Base-by-base conservation (phyloP, 2,329 filamentous ascomycete species). In the Pseudogymnoascus sp. region DNA sequence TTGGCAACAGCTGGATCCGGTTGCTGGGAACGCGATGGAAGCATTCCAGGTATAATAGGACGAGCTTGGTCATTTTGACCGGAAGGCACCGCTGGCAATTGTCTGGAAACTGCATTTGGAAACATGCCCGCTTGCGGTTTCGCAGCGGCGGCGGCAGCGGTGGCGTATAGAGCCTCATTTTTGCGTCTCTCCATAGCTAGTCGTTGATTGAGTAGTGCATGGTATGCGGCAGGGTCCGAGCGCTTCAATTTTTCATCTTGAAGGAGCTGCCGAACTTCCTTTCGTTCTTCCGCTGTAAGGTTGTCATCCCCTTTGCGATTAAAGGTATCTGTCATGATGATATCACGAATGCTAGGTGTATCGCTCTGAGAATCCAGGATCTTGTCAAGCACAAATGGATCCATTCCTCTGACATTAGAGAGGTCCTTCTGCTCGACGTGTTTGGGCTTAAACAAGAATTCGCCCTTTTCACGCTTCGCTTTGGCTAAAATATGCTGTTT, bases 401-500 rank as follows among this genome's bases (percentile, higher is more conserved):
- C 84, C 66, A 85, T 86, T 4, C 86, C 86, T 1, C 75, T 64
- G 63, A 83, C 83, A 8, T 76, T 73, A 0, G 72, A 69, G 0
- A 89, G 70, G 58, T 85, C 78, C 44, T 82, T 69, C 57, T 82
- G 78, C 5, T 72, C 63, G 1, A 84, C 76, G 0, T 80, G 70
- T 60, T 77, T 78, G 0, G 88, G 84, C 40, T 78, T 74, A 36
- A 81, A 81, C n/a, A 91, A 77, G 67, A 86, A 84, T 1, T 84
- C 78, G 1, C 73, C 71, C 1, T 73, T 69, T 1, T 79, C 77
- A 59, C 81, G 83, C 17, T 80, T 78, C 0, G 89, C 85, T 72
- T 80, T 84, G 6, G 88, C 84, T n/a, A 85, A 74, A 0, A 87
- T 85, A 58, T 90, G 90, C 74, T 88, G 90, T 71, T 90, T 86